Conservation (phyloP, 345 rosid species). For the Erysimum cheiranthoides region DNA sequence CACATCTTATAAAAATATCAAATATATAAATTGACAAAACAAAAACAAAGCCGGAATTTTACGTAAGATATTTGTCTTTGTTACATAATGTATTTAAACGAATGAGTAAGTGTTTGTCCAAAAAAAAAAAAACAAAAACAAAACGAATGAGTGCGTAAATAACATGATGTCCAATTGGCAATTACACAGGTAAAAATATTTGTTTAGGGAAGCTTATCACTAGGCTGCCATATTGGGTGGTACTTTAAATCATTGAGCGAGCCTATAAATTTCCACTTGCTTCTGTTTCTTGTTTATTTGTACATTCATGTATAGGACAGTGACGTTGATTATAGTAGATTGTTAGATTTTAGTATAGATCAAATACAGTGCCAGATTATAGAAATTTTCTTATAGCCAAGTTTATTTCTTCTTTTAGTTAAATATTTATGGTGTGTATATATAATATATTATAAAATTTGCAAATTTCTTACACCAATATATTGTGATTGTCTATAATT, state of each 20-base stretch:
- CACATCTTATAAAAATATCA: background rate
- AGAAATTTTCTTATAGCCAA: conserved; percentile 16
- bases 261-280: conserved; percentile 31
- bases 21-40: background rate
- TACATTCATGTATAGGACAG: conserved; percentile 17
- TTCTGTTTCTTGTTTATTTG: conserved; percentile 32
- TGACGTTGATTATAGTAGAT: conserved; percentile 12
- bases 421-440: background rate
- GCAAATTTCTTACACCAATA: background rate
- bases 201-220: conserved; percentile 7
- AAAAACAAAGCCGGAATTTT: background rate
- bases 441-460: conserved; percentile 1
- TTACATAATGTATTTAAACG: no score
- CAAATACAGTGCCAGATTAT: background rate
- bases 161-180: background rate
- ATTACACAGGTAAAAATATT: background rate
- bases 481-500: conserved; percentile 15
- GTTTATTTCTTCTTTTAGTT: conserved; percentile 2
- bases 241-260: conserved; percentile 35
- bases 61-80: background rate
- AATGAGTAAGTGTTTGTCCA: no score
- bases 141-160: no score
- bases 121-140: no score
- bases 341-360: conserved; percentile 11
- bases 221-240: conserved; percentile 13